A percentile compares a stretch with the other conserved stretches of the same genome.
Evolutionary conservation across 768 basidiomycete species (phyloP).

Genomic region (Mrakia frigida): DNA sequence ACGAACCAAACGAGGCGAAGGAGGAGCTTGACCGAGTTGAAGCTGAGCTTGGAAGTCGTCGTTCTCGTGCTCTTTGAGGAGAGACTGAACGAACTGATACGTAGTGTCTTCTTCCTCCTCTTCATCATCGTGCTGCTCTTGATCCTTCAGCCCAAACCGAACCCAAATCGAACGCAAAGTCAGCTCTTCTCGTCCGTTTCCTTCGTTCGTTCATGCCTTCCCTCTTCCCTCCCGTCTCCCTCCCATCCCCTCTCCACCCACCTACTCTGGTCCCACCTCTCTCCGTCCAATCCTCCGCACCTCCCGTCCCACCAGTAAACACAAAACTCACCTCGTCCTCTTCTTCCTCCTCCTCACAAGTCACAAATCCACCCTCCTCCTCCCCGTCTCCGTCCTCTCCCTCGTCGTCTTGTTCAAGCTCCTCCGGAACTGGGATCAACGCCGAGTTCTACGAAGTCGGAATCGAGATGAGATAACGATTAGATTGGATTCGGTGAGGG

Average conservation of each 20-base stretch:
- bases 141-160: no score
- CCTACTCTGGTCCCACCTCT: no score
- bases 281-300: no score
- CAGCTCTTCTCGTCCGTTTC: no score
- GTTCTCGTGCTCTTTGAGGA: background rate
- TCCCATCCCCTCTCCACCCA: no score
- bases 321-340: background rate
- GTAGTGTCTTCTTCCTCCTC: background rate
- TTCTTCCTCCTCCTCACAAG: background rate
- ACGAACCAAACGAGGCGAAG: background rate
- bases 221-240: no score
- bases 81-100: background rate
- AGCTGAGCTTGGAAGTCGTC: background rate
- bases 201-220: no score
- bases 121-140: no score
- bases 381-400: background rate
- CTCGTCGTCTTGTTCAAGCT: background rate
- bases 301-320: background rate
- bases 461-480: background rate
- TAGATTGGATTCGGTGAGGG: no score
- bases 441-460: background rate
- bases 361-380: background rate
- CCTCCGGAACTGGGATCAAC: conserved; percentile 14
- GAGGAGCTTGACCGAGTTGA: background rate
- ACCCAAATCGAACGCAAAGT: no score